Base-by-base conservation (phyloP, 352 stramenopile genomes). In the Pythium diclinum region DNA sequence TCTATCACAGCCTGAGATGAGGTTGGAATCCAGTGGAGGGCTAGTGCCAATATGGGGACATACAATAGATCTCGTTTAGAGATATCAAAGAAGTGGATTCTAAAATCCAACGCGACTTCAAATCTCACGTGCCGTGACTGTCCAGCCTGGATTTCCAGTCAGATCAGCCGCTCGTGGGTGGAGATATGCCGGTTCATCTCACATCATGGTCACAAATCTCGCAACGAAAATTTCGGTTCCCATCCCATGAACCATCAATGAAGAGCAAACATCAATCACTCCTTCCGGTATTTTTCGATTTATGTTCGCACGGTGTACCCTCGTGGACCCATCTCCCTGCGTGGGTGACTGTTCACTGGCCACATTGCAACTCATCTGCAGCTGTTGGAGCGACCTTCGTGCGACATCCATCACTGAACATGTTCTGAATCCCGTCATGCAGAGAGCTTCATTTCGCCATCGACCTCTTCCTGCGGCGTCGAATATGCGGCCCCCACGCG, bases 301-400 rank as follows among this genome's bases (percentile, higher is more conserved):
- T 49, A 49, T 49, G 42, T 23, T 49, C 42, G 42, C 42, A 23
- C 9, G 36, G 16, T 49, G 42, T 49, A 25, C 42, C 42, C 36
- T 42, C 36, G 10, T 1, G 10, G 6, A 49, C 42, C 42, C 42
- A 49, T 49, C 42, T 25, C 42, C 42, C 6, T 25, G 42, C 42
- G 42, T 49, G 42, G 42, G 42, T 49, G 42, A 21, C 36, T 42
- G 36, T 42, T 42, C 11, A 42, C 36, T 42, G 36, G 36, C 36
- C 36, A n/a, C 36, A 16, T 42, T 42, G 42, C 42, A 49, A 25
- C 42, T 49, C 42, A 49, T 49, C 42, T 49, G 23, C 42, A 49
- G 42, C 42, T 11, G 42, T 25, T 49, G 9, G 17, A 1, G 42
- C 42, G 42, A 49, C 42, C 42, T 49, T 49, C 42, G 42, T 23